phyloP scores from a whole-genome alignment of 768 basidiomycete species.

The Cantharellus anzutake region DNA sequence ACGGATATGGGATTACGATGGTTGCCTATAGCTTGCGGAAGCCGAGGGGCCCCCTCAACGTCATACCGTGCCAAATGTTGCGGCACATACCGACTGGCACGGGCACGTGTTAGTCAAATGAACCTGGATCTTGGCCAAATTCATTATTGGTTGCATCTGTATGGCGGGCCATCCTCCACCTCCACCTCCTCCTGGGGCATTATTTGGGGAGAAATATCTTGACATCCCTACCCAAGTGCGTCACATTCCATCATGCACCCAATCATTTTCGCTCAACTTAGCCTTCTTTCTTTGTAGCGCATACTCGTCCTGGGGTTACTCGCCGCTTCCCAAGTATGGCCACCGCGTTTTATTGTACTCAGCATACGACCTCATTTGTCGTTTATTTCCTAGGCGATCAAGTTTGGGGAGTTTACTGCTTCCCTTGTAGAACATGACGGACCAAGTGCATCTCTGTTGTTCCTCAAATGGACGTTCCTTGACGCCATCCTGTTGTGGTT shows the following conservation, averaged over 20 bases:
- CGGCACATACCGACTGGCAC: too few relatives aligned
- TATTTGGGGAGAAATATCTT: background rate
- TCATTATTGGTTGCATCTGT: too few relatives aligned
- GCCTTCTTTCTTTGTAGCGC: background rate
- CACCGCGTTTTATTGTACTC: background rate
- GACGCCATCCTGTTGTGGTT: constrained; percentile 15
- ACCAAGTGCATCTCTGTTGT: constrained; percentile 18
- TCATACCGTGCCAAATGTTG: too few relatives aligned
- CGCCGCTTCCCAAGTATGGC: background rate
- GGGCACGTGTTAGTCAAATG: too few relatives aligned
- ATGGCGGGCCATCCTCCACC: background rate
- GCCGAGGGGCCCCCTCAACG: too few relatives aligned
- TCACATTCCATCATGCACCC: background rate
- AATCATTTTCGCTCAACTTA: background rate
- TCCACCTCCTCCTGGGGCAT: background rate
- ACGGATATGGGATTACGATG: too few relatives aligned
- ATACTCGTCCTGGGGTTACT: background rate
- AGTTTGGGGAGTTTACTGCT: background rate
- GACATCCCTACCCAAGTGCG: background rate
- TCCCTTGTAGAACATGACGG: background rate
- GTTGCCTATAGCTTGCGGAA: too few relatives aligned
- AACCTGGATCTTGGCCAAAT: too few relatives aligned
- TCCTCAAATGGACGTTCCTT: constrained; percentile 23
- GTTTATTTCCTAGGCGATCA: background rate
- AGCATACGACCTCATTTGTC: background rate